A percentile compares a stretch with the other conserved stretches of the same genome.
These are phyloP conservation scores for Pouteria glomerata DNA, from an alignment of 148 eudicot genomes.

Conservation along the genomic window DNA sequence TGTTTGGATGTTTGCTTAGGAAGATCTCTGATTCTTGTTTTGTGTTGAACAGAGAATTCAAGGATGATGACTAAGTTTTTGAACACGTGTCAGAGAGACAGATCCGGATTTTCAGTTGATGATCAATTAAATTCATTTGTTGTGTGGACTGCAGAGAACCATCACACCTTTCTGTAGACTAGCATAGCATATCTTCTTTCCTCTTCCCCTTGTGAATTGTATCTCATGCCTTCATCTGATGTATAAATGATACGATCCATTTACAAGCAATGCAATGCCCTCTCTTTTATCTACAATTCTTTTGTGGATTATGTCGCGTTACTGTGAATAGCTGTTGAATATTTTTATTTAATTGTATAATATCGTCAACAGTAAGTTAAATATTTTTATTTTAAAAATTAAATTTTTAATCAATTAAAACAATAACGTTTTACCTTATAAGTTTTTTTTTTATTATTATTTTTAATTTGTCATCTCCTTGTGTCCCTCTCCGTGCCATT, in stretches of 20 bases:
- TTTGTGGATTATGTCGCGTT: no score
- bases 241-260: not conserved
- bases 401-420: no score
- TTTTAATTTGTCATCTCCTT: no score
- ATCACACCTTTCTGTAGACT: not conserved
- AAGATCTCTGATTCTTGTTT: not conserved
- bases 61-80: constrained; percentile 70
- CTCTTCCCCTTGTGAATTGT: no score
- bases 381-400: no score
- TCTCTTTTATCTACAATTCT: not conserved
- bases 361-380: no score
- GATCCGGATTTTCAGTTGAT: not conserved
- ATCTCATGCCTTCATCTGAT: constrained; percentile 7
- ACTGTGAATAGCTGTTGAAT: no score
- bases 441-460: no score
- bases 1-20: not conserved
- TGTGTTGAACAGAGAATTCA: constrained; percentile 72
- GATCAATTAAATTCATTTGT: constrained; percentile 4
- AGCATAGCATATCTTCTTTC: no score
- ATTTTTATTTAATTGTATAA: no score
- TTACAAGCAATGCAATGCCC: constrained; percentile 4
- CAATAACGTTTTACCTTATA: no score
- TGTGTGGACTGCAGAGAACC: not conserved
- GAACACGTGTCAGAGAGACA: not conserved
- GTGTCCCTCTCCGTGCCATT: no score